A percentile compares a stretch with the other conserved stretches of the same genome.
Evolutionary conservation across 2,329 filamentous ascomycete genomes (phyloP).

Genomic region (Thielaviopsis musarum): DNA sequence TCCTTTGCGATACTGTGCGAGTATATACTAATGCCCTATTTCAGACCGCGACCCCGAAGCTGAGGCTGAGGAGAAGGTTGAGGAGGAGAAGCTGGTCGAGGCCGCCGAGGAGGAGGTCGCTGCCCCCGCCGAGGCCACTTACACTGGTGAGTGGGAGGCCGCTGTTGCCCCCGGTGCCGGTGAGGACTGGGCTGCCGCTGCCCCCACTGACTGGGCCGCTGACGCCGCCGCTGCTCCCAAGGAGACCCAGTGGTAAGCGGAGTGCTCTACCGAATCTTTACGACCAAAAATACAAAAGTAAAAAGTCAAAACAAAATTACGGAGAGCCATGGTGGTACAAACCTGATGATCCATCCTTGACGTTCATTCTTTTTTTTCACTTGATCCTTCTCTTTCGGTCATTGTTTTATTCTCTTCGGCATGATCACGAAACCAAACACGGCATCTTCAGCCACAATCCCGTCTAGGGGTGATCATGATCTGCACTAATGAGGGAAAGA

Average conservation of each 20-base stretch:
- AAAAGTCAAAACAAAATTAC: conserved; percentile 13
- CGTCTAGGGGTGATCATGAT: conserved; percentile 33
- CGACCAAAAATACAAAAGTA: conserved; percentile 13
- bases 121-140: conserved; percentile 59
- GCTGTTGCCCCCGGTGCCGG: conserved; percentile 44
- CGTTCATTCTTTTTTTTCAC: conserved; percentile 5
- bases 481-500: conserved; percentile 99
- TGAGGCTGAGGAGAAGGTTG: conserved; percentile 95
- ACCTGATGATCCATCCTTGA: conserved; percentile 9
- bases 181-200: conserved; percentile 50
- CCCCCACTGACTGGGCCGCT: conserved; percentile 54
- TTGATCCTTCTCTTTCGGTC: conserved; percentile 2
- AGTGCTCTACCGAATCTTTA: conserved; percentile 11
- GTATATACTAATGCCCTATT: conserved; percentile 14
- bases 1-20: neutral
- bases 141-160: conserved; percentile 76
- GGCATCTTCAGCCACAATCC: conserved; percentile 16
- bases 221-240: conserved; percentile 31
- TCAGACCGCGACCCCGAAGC: conserved; percentile 93
- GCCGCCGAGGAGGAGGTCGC: conserved; percentile 68
- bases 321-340: conserved; percentile 12
- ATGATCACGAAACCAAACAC: conserved; percentile 6
- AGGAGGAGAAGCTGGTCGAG: conserved; percentile 71
- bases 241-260: conserved; percentile 36
- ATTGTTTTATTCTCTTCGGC: conserved; percentile 5